These are phyloP conservation scores for Fusarium falciforme DNA, from an alignment of 2,329 filamentous ascomycete genomes.

Conservation along the genomic window DNA sequence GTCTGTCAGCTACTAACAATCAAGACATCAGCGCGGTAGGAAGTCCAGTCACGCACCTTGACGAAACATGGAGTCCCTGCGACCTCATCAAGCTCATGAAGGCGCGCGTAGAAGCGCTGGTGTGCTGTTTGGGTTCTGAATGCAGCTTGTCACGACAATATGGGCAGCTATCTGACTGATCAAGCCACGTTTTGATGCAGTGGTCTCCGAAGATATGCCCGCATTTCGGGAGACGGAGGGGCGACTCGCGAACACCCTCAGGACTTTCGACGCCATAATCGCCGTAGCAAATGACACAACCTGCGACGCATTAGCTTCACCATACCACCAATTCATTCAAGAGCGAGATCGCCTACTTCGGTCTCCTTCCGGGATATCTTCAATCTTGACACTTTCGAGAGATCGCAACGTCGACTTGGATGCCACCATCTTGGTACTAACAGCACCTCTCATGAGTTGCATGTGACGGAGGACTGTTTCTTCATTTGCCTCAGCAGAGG, in stretches of 20 bases:
- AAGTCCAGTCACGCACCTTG: constrained; percentile 34
- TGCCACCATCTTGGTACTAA: constrained; percentile 59
- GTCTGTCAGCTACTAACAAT: constrained; percentile 18
- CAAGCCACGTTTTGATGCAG: constrained; percentile 75
- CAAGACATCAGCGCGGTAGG: background rate
- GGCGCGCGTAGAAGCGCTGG: constrained; percentile 34
- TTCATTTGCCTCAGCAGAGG: constrained; percentile 33
- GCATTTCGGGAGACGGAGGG: constrained; percentile 70
- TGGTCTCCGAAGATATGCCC: constrained; percentile 73
- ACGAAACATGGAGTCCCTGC: constrained; percentile 35
- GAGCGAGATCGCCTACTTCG: constrained; percentile 53
- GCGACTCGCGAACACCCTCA: constrained; percentile 67
- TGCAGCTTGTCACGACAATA: constrained; percentile 73
- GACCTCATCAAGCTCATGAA: constrained; percentile 49
- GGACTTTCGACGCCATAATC: constrained; percentile 68
- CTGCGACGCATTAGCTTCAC: constrained; percentile 50
- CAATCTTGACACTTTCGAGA: constrained; percentile 59
- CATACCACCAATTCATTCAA: background rate
- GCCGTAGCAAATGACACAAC: constrained; percentile 73
- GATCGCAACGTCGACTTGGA: constrained; percentile 60
- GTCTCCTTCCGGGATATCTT: constrained; percentile 59
- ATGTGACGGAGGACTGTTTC: constrained; percentile 54
- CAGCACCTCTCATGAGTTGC: constrained; percentile 59
- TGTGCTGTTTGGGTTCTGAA: constrained; percentile 54
- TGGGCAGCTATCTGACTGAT: constrained; percentile 71